Evolutionary conservation across 768 basidiomycete genomes (phyloP).

Genomic region (Inosperma sp.): DNA sequence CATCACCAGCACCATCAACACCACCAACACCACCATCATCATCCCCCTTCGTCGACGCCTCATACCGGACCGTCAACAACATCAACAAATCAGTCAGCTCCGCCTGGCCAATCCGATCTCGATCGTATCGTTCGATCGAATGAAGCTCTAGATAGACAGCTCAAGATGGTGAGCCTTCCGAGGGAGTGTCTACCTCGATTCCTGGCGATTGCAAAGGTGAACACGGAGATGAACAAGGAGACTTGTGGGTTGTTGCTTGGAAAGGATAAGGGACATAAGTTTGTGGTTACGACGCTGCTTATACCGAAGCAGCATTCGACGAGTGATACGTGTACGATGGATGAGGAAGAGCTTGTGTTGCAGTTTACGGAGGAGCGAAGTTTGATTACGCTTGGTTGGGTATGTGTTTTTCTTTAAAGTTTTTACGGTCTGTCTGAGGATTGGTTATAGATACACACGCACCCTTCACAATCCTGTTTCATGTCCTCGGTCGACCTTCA

Average conservation of each 20-base stretch:
- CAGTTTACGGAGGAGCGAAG: conserved; percentile 78
- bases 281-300: conserved; percentile 71
- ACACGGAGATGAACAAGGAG: conserved; percentile 75
- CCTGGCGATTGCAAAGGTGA: conserved; percentile 68
- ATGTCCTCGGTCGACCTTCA: conserved; percentile 94
- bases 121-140: conserved; percentile 19
- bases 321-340: conserved; percentile 90
- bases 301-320: conserved; percentile 88
- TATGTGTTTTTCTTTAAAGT: conserved; percentile 34
- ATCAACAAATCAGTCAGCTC: conserved; percentile 11
- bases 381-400: conserved; percentile 89
- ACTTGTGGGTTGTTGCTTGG: conserved; percentile 86
- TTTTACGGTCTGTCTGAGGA: background rate
- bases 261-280: conserved; percentile 56
- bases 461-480: conserved; percentile 89
- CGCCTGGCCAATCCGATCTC: conserved; percentile 15
- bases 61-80: conserved; percentile 16
- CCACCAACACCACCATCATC: conserved; percentile 28
- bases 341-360: conserved; percentile 82
- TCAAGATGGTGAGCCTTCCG: conserved; percentile 67
- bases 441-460: conserved; percentile 74
- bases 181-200: conserved; percentile 71
- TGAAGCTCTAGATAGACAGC: conserved; percentile 26
- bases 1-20: conserved; percentile 13
- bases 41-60: conserved; percentile 25